Evolutionary conservation across 2,329 filamentous ascomycete species (phyloP), one percentile per base, ranked within the genome.

Genomic region (Trichoderma pleuroti): DNA sequence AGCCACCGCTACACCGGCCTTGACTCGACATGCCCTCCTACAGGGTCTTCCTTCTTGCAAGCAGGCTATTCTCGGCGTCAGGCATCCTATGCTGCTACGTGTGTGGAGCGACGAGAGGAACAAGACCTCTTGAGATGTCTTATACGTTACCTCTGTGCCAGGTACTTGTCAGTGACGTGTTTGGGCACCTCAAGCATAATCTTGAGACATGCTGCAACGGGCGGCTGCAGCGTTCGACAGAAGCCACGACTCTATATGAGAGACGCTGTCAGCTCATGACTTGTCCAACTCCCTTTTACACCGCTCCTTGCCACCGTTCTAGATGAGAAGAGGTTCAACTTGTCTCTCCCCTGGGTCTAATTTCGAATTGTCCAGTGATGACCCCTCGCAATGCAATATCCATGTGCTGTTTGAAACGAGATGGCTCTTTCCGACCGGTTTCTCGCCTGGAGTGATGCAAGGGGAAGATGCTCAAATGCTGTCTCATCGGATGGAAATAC

Each of bases 171-270:
- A 32, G 57, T 68, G 54, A 61, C 56, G 54, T 57, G 54, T 68
- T 61, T 24, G 14, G 39, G 6, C 59, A 42, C 39, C 39, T 42
- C 39, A 42, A 61, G 66, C 66, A 68, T 61, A 61, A 68, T 68
- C 56, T 68, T 68, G 66, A 68, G 66, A 61, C 66, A 68, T 68
- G 56, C 56, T 68, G 66, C 66, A 61, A 61, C 56, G 66, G 66
- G 56, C 66, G 21, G 28, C 39, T 61, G 56, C 66, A 61, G 66
- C 18, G 66, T 68, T 28, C 54, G 10, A 68, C 56, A 61, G 56
- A 61, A 61, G 28, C 54, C 30, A 52, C 14, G 39, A 68, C 46
- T 60, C n/a, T 56, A 54, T 3, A 60, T 60, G 65, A 30, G 36
- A 61, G 59, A 52, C 6, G 39, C 10, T 61, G 28, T 28, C 28